Base-by-base conservation (phyloP, 2,329 filamentous ascomycete species). In the Cladosporium sp. region DNA sequence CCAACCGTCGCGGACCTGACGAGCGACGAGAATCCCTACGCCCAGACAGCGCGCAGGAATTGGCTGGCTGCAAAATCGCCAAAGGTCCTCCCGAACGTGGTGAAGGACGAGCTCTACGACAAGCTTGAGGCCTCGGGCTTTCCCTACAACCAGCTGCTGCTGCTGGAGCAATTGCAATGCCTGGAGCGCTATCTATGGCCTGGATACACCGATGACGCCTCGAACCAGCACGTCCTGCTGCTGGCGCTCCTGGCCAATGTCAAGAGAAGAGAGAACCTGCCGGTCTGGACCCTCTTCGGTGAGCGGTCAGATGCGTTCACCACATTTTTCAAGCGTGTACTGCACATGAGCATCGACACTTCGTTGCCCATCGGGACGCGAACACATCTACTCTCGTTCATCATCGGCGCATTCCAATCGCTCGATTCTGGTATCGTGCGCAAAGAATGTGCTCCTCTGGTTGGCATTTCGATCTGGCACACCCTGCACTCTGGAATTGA, bases 101-200 rank as follows among this genome's bases (percentile, higher is more conserved):
- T 98, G 65, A 95, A 95, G 74, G 81, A 83, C 61, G 83, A 88
- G 64, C 84, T 98, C 54, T 98, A 92, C 90, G 88, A 95, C 69
- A 79, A 83, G 52, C 74, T 98, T 61, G 90, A 95, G 71, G 83
- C 84, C 59, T 87, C 90, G 51, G 79, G 81, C 52, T 97, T 96
- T 66, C 77, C 82, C 33, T 83, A 86, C 68, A 86, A 83, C 67
- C 86, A 86, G 4, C 78, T 98, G 18, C 75, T 95, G 58, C 80
- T 88, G 22, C 78, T 98, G 52, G 93, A 98, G 72, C 92, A 90
- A 61, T 72, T 97, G 62, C 93, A 96, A 73, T 83, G 91, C 40
- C 73, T 98, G 54, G 93, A 98, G 70, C 87, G 89, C 66, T 97
- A 95, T 67, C 79, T 98, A 28, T 98, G 93, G 93, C 93, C 93